Base-by-base conservation (phyloP, 768 basidiomycete species). In the Hygrocybe coccinea region DNA sequence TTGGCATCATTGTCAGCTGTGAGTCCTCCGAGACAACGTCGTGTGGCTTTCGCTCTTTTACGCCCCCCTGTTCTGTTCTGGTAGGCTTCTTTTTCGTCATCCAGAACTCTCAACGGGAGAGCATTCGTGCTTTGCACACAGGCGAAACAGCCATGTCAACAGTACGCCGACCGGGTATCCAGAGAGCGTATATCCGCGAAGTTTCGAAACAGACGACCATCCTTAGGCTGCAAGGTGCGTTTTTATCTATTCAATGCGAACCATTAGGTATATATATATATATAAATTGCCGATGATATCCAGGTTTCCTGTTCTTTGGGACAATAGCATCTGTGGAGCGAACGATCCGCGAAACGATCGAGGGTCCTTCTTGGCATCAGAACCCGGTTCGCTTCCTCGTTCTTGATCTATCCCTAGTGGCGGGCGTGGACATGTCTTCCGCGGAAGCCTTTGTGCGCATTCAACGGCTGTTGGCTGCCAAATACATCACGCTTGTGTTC, bases 21-120 rank as follows among this genome's bases (percentile, higher is more conserved):
- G 69, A 65, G 86, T 74, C 0, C 9, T 45, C 39, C 17, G 24
- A 38, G 49, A 17, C 36, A 50, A 22, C n/a, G n/a, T n/a, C n/a
- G 8, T 5, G 24, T 29, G 7, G 25, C 11, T 11, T 47, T 19
- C 51, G 50, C 25, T 12, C 15, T 25, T 21, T 38, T n/a, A n/a
- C n/a, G n/a, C n/a, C n/a, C n/a, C n/a, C n/a, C n/a, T 7, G 38
- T 22, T 35, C 45, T 8, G 24, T 53, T 15, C 25, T 45, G 12
- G 37, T 22, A 91, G 90, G 87, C 64, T 78, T 97, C 70, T 97
- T 95, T 74, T 99, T 99, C 65, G 95, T 99, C n/a, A 79, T 98
- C 2, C 91, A 95, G 64, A 95, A 90, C 56, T 97, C 94, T 0
- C 88, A 87, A 62, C 71, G 91, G 14, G 73, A 82, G 44, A 91